Percentiles rank a stretch among this genome's conserved stretches.
Evolutionary conservation across 169 alveolate genomes (phyloP).

Genomic region (Pseudocohnilembus persalinus): DNA sequence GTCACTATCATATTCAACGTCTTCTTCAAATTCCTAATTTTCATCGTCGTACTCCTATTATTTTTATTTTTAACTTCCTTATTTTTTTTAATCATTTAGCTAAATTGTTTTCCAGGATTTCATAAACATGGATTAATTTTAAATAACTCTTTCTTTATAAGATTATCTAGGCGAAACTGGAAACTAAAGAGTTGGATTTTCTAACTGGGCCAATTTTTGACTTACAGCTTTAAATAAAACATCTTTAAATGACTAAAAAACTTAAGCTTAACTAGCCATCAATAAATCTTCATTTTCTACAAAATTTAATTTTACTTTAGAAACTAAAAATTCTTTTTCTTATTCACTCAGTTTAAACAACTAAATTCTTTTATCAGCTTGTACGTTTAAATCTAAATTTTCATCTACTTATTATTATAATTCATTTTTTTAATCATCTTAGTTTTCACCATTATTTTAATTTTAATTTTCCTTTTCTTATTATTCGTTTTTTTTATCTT

Average conservation of each 20-base stretch:
- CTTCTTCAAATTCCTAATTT: too few relatives aligned
- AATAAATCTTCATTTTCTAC: constrained; percentile 17
- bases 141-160: constrained; percentile 3
- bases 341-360: background rate
- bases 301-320: background rate
- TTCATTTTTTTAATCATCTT: background rate
- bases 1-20: too few relatives aligned
- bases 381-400: background rate
- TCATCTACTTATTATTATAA: background rate
- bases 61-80: too few relatives aligned
- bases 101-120: background rate
- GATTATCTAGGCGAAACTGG: constrained; percentile 1
- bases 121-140: background rate
- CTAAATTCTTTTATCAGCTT: background rate
- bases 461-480: background rate
- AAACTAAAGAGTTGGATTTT: background rate
- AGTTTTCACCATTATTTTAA: background rate
- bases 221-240: constrained; percentile 8
- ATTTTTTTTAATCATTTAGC: too few relatives aligned
- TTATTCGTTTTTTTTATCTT: background rate
- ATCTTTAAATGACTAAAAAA: constrained; percentile 14
- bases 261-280: background rate
- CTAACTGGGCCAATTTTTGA: constrained; percentile 1
- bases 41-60: too few relatives aligned
- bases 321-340: background rate